Evolutionary conservation across 2,329 filamentous ascomycete species (phyloP).

Genomic region (Amesomyces nigricolor): DNA sequence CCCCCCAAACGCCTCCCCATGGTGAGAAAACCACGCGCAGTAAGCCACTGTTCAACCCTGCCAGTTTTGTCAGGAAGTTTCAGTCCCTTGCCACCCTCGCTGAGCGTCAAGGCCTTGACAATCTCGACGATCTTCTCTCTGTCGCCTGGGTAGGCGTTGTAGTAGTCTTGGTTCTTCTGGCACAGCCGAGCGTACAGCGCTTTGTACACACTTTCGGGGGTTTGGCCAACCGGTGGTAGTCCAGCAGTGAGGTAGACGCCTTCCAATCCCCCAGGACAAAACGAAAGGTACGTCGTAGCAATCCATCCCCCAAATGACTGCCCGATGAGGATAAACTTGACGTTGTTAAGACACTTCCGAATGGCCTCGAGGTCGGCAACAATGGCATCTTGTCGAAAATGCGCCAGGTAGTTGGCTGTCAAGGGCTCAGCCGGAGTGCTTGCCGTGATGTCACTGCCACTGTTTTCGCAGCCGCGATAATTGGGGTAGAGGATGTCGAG

Average conservation of each 20-base stretch:
- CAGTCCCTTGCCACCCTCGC: neutral
- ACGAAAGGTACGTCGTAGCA: constrained; percentile 63
- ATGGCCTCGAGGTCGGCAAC: constrained; percentile 69
- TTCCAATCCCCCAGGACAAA: constrained; percentile 54
- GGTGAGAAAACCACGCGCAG: constrained; percentile 53
- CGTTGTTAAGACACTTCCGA: constrained; percentile 53
- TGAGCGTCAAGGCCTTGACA: neutral
- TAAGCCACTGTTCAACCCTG: constrained; percentile 37
- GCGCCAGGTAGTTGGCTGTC: constrained; percentile 57
- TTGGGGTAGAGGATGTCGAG: constrained; percentile 65
- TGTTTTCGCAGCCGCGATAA: constrained; percentile 61
- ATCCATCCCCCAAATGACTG: constrained; percentile 74
- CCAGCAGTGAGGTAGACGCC: constrained; percentile 64
- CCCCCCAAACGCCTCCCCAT: constrained; percentile 57
- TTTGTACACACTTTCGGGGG: constrained; percentile 57
- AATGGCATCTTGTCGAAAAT: constrained; percentile 67
- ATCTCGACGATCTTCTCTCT: constrained; percentile 49
- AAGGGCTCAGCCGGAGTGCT: constrained; percentile 43
- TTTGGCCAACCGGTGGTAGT: constrained; percentile 56
- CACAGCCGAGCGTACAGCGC: constrained; percentile 53
- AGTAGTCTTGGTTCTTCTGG: constrained; percentile 58
- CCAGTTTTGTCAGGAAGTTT: constrained; percentile 32
- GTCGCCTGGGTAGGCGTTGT: constrained; percentile 61
- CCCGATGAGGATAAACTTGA: constrained; percentile 64
- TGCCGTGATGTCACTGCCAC: constrained; percentile 57